A percentile compares a stretch with the other conserved stretches of the same genome.
These are phyloP conservation scores for Fusarium chaquense DNA, from an alignment of 2,329 filamentous ascomycete species.

Conservation along the genomic window DNA sequence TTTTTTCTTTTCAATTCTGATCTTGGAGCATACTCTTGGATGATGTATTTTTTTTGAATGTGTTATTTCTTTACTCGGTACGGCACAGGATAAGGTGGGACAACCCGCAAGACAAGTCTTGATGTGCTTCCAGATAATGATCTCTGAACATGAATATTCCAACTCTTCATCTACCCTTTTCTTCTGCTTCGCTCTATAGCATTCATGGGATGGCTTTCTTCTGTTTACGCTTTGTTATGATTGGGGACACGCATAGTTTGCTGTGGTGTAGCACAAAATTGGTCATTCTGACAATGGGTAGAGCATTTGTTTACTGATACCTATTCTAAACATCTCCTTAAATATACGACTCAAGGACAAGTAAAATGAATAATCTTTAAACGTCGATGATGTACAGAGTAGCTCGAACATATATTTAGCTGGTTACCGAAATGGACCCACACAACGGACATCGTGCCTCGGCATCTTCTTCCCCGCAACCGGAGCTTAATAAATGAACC, in stretches of 20 bases:
- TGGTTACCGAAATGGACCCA: constrained; percentile 40
- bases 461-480: constrained; percentile 49
- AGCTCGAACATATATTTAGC: not conserved
- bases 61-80: constrained; percentile 16
- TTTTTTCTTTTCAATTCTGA: not conserved
- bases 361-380: not conserved
- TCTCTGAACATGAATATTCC: constrained; percentile 21
- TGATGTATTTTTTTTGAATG: constrained; percentile 15
- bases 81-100: constrained; percentile 39
- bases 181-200: not conserved
- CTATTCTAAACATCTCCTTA: not conserved
- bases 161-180: not conserved
- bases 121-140: constrained; percentile 7
- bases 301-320: not conserved
- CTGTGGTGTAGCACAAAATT: not conserved
- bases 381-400: constrained; percentile 1
- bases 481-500: constrained; percentile 36
- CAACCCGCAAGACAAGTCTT: constrained; percentile 43
- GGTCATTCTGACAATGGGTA: not conserved
- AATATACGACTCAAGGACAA: not conserved
- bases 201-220: not conserved
- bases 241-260: not conserved
- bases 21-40: constrained; percentile 4
- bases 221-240: not conserved
- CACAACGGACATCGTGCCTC: constrained; percentile 43